Evolutionary conservation across 2,329 filamentous ascomycete genomes (phyloP), one percentile per base, ranked within the genome.

Genomic region (Fusarium sp.): DNA sequence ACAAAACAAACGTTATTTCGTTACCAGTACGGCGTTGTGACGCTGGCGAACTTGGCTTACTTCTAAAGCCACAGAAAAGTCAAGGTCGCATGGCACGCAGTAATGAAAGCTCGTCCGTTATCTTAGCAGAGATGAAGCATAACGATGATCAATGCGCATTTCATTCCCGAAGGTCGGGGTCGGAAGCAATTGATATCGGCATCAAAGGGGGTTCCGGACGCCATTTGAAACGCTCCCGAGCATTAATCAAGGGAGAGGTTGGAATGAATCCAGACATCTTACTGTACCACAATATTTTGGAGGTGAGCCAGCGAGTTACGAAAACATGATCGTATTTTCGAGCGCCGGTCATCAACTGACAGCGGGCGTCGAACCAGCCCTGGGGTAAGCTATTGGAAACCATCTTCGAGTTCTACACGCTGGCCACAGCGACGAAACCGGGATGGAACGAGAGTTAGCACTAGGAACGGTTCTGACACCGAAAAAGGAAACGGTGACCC

Each of bases 401-500:
- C 61, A 64, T 72, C 50, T 68, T 58, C 46, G 48, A 56, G 47
- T 56, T 58, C 65, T 58, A 67, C 60, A 53, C 53, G 51, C 55
- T 64, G 64, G 56, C 70, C 58, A 63, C 54, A 59, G 56, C 49
- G 62, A 68, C 58, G 61, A 69, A 61, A 66, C 72, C 50, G 43
- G 68, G 72, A 62, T 71, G 63, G 53, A 57, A 58, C 40, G 61
- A 62, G 57, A 53, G 65, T 63, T 49, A 66, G 43, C 45, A 56
- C 59, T 71, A 57, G 59, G 69, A 65, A 56, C 72, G 72, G 72
- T 62, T 72, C 41, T 69, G 68, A 61, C 43, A 56, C 56, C 71
- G 19, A 68, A 74, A 70, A 32, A 25, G 71, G 72, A 70, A 74
- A 71, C 43, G 40, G 67, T 70, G 55, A 61, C 41, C 72, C 72